Evolutionary conservation across 305 asterid genomes (phyloP).

Genomic region (Petunia hybrid): DNA sequence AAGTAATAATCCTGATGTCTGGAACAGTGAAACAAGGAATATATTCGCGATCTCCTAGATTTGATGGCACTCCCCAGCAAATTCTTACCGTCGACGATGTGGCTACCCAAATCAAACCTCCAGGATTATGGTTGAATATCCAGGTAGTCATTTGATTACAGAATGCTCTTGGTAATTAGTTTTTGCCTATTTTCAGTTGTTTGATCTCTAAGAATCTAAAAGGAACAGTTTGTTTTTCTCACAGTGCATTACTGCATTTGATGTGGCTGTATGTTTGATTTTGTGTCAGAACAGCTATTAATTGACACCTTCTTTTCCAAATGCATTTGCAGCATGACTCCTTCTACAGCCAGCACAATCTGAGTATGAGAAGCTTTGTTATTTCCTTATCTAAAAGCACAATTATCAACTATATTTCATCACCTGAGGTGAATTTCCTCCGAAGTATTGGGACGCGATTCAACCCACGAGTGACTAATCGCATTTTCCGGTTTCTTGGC

Average conservation of each 20-base stretch:
- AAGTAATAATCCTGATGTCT: slow-evolving; percentile 27
- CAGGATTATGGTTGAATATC: slow-evolving; percentile 73
- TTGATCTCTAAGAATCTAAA: slow-evolving; percentile 15
- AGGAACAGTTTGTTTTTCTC: background rate
- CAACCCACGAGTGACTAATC: slow-evolving; percentile 60
- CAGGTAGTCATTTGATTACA: slow-evolving; percentile 53
- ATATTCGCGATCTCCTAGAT: slow-evolving; percentile 54
- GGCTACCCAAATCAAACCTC: slow-evolving; percentile 40
- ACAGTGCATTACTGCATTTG: background rate
- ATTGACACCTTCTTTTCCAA: slow-evolving; percentile 28
- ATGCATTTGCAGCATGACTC: slow-evolving; percentile 61
- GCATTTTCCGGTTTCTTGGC: slow-evolving; percentile 69
- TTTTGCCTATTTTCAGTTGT: background rate
- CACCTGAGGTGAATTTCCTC: slow-evolving; percentile 87
- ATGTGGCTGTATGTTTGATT: slow-evolving; percentile 19
- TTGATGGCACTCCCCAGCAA: slow-evolving; percentile 51
- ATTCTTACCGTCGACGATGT: slow-evolving; percentile 55
- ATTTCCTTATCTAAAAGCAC: slow-evolving; percentile 53
- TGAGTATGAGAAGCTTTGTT: slow-evolving; percentile 68
- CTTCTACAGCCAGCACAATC: slow-evolving; percentile 73
- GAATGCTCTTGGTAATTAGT: background rate
- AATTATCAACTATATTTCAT: slow-evolving; percentile 63
- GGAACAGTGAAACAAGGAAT: slow-evolving; percentile 72
- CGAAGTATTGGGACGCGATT: slow-evolving; percentile 57
- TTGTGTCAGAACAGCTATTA: slow-evolving; percentile 18